Percentiles rank a stretch among this genome's conserved stretches.
Evolutionary conservation across 345 rosid species (phyloP).

Genomic region (Lumnitzera littorea): DNA sequence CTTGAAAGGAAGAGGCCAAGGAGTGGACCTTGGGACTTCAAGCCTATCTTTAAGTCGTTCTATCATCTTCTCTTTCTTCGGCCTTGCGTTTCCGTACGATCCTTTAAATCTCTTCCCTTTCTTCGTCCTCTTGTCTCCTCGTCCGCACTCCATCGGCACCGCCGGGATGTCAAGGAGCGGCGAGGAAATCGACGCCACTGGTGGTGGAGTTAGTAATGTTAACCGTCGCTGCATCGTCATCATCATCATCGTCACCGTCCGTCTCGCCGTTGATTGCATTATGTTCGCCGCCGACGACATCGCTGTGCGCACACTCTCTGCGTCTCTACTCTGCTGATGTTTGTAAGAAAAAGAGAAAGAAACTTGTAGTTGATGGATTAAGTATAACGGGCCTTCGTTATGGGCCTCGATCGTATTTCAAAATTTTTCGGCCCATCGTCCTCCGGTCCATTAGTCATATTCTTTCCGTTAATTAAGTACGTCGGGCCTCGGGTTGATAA

Average conservation of each 20-base stretch:
- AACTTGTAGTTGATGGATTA: too few relatives aligned
- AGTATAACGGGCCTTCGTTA: too few relatives aligned
- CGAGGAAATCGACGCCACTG: too few relatives aligned
- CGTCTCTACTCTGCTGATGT: background rate
- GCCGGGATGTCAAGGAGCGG: constrained; percentile 1
- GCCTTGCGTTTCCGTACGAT: constrained; percentile 77
- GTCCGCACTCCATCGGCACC: constrained; percentile 57
- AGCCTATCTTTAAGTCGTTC: constrained; percentile 83
- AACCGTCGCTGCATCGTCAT: constrained; percentile 28
- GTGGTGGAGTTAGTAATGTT: too few relatives aligned
- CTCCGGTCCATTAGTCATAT: too few relatives aligned
- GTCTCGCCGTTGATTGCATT: constrained; percentile 28
- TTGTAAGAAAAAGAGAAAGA: too few relatives aligned
- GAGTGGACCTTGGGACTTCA: constrained; percentile 95
- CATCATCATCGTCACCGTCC: constrained; percentile 21
- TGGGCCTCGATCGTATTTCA: too few relatives aligned
- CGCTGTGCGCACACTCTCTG: background rate
- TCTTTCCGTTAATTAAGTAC: too few relatives aligned
- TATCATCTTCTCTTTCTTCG: constrained; percentile 87
- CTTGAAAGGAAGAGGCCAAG: constrained; percentile 99
- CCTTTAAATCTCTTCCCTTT: constrained; percentile 90
- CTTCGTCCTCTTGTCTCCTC: constrained; percentile 93
- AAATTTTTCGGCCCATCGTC: too few relatives aligned
- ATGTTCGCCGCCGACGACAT: constrained; percentile 8
- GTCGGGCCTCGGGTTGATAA: too few relatives aligned